Evolutionary conservation across 345 rosid genomes (phyloP), one percentile per base, ranked within the genome.

Genomic region (Sisymbrium irio): DNA sequence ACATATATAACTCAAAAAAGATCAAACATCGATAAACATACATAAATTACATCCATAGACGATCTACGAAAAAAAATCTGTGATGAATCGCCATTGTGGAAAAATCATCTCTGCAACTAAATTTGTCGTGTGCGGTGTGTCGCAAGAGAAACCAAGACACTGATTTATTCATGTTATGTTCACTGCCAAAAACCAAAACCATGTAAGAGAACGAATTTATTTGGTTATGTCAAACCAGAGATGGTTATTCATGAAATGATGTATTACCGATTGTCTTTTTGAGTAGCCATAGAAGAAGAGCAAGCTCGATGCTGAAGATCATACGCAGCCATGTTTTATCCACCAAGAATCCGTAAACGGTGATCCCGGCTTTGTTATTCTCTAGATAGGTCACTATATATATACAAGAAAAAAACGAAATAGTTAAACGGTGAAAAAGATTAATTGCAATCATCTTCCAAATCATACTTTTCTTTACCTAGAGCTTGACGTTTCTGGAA

Each of bases 201-300:
- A 63, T 7, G 51, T n/a, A 69, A 44, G 20, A 70, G 27, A 18
- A 19, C 22, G 3, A 55, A 47, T 7, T 9, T 19, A 45, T 53
- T 25, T 9, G 3, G 14, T 40, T 50, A 39, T 49, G 36, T 20
- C n/a, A 65, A 61, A 33, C 64, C 9, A 53, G 37, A 50, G 40
- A 50, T 15, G 46, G 14, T 5, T 32, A 1, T 5, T 6, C 30
- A 49, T 67, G 62, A 67, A 41, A 57, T 65, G 11, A 9, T 27
- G 25, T 19, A 50, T 49, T 82, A 75, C 96, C 86, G 15, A 91
- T 78, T 7, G 89, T 87, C 83, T 86, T 93, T 81, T 92, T 92
- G 72, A 93, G 96, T 56, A 93, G 65, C 98, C 98, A 93, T 59
- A 93, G 90, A 32, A 87, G 81, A 39, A 93, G 86, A 66, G 95